phyloP scores from a whole-genome alignment of 2,329 filamentous ascomycete genomes.

The Didymella glomerata region DNA sequence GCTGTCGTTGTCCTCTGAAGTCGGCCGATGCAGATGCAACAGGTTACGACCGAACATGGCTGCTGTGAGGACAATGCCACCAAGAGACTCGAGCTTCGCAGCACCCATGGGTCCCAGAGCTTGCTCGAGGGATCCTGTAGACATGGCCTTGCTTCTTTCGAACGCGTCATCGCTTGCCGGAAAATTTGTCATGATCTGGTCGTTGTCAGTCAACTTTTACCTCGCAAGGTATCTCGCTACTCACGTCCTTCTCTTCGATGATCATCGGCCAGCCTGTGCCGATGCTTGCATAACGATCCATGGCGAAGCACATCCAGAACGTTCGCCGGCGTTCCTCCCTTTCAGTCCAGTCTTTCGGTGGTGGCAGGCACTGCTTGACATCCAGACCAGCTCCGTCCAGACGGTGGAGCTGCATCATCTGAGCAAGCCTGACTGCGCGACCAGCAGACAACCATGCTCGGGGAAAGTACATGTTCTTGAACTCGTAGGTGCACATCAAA shows the following conservation, averaged over 20 bases:
- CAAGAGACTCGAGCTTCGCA: constrained; percentile 77
- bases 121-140: constrained; percentile 74
- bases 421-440: constrained; percentile 77
- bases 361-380: constrained; percentile 89
- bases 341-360: constrained; percentile 92
- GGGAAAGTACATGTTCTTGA: constrained; percentile 97
- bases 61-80: constrained; percentile 83
- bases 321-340: constrained; percentile 88
- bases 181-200: constrained; percentile 78
- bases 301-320: constrained; percentile 93
- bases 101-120: constrained; percentile 76
- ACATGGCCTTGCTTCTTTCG: constrained; percentile 77
- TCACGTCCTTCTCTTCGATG: constrained; percentile 84
- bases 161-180: constrained; percentile 87
- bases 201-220: constrained; percentile 15
- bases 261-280: constrained; percentile 98
- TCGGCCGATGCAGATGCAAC: constrained; percentile 87
- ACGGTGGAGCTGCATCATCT: constrained; percentile 93
- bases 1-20: constrained; percentile 79
- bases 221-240: constrained; percentile 25
- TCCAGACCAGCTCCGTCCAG: constrained; percentile 83
- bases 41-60: constrained; percentile 90
- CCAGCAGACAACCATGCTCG: constrained; percentile 94
- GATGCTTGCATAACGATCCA: constrained; percentile 92
- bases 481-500: constrained; percentile 84